Base-by-base conservation (phyloP, 192 early-diverging fungal species). In the Backusella tarrabulga region DNA sequence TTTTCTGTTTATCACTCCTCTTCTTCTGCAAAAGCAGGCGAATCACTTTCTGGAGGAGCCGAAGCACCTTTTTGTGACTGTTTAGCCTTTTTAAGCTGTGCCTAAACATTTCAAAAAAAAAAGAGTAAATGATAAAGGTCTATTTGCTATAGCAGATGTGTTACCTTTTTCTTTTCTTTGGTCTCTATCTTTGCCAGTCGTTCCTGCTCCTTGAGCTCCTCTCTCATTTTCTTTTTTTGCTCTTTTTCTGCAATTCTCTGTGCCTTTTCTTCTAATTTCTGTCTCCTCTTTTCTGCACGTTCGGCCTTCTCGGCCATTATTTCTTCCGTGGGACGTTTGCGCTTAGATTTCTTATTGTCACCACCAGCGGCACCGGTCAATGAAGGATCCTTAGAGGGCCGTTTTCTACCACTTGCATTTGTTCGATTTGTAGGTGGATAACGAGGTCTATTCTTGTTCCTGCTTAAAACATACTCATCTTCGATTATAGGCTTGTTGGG, bases 371-470 rank as follows among this genome's bases (percentile, higher is more conserved):
- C 73, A 34, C 81, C 83, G 19, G 68, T 74, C n/a, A 60, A 78
- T 32, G 26, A 26, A 41, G 35, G 38, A 19, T 74, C 71, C 81
- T 76, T 52, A 76, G 77, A 0, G 60, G 77, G 26, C 67, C 78
- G 68, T 83, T 90, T 66, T 29, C 68, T 40, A 75, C 77, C 60
- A 76, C 66, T 35, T 36, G 68, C 21, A 79, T 73, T 36, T 80
- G 80, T 82, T 73, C 83, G 82, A 34, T 87, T 82, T 29, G 83
- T 85, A 1, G 86, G 86, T 26, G 89, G 89, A 21, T 86, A 83
- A 41, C 84, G 83, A n/a, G 87, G 84, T 41, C 87, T 76, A 6
- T 77, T 80, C 15, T 83, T 81, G 34, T 80, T 60, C 19, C 82
- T 66, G 12, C 54, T 72, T 4, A 85, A 79, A 66, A 83, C 72